A percentile compares a stretch with the other conserved stretches of the same genome.
Conservation (phyloP, 176 grass and related monocot genomes). For the Otatea glauca region DNA sequence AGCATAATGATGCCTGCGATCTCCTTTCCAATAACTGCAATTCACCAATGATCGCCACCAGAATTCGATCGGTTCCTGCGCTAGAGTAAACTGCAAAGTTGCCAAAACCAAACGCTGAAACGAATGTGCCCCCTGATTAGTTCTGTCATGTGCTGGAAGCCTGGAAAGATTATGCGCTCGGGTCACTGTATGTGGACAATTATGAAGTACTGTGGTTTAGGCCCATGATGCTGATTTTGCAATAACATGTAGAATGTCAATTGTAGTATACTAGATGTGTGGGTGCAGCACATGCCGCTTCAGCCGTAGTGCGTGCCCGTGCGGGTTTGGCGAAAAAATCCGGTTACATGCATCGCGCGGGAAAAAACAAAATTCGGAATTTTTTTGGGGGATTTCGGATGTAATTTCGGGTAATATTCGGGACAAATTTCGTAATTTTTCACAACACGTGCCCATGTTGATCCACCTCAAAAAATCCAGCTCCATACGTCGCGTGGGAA, state of each 20-base stretch:
- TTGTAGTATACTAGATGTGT: too few relatives aligned
- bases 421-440: too few relatives aligned
- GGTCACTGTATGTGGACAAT: not conserved
- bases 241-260: not conserved
- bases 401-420: too few relatives aligned
- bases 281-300: too few relatives aligned
- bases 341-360: too few relatives aligned
- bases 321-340: too few relatives aligned
- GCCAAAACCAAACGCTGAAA: not conserved
- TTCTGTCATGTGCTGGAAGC: not conserved
- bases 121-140: conserved; percentile 20
- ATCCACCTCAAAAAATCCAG: too few relatives aligned
- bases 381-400: too few relatives aligned
- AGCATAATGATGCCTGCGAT: conserved; percentile 53
- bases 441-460: too few relatives aligned
- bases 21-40: conserved; percentile 51
- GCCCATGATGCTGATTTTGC: not conserved
- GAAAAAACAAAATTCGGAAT: too few relatives aligned
- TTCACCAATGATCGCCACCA: conserved; percentile 27
- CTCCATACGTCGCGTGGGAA: too few relatives aligned
- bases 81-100: conserved; percentile 15
- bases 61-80: conserved; percentile 12
- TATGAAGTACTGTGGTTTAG: not conserved
- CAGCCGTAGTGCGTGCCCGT: too few relatives aligned
- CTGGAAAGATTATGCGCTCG: not conserved